phyloP scores from a whole-genome alignment of 257 asterid species.

The Nicotiana tabacum region DNA sequence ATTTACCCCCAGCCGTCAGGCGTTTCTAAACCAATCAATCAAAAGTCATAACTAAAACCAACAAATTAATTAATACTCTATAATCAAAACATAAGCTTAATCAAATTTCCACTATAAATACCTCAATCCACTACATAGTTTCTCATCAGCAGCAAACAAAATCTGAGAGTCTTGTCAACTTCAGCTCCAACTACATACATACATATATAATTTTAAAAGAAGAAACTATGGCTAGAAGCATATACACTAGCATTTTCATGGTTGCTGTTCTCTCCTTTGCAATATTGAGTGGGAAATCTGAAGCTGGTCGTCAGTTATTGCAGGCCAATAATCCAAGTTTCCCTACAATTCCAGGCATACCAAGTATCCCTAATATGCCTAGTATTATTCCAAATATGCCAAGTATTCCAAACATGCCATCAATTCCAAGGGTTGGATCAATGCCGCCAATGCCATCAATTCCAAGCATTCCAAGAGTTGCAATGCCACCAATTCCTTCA shows the following conservation, averaged over 20 bases:
- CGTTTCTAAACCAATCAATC: constrained; percentile 19
- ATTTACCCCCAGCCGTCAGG: neutral
- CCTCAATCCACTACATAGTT: neutral
- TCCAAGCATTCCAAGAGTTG: constrained; percentile 20
- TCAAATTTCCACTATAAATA: neutral
- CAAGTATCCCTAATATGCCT: constrained; percentile 15
- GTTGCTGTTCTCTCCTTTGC: constrained; percentile 1
- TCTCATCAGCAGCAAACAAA: constrained; percentile 2
- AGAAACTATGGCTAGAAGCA: constrained; percentile 16
- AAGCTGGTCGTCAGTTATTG: constrained; percentile 21
- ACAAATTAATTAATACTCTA: neutral
- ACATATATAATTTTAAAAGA: too few relatives aligned
- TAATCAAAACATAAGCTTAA: neutral
- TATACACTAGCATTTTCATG: constrained; percentile 14
- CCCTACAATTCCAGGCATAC: constrained; percentile 20
- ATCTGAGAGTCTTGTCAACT: neutral
- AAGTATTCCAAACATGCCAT: constrained; percentile 16
- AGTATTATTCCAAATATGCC: neutral
- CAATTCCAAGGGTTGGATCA: constrained; percentile 16
- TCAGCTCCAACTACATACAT: neutral
- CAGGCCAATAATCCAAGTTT: constrained; percentile 20
- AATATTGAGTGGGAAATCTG: neutral
- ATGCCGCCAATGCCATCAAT: constrained; percentile 29
- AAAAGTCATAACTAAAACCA: constrained; percentile 17
- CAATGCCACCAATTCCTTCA: constrained; percentile 15